These are phyloP conservation scores for Laguncularia racemosa DNA, from an alignment of 345 rosid genomes.

Conservation along the genomic window DNA sequence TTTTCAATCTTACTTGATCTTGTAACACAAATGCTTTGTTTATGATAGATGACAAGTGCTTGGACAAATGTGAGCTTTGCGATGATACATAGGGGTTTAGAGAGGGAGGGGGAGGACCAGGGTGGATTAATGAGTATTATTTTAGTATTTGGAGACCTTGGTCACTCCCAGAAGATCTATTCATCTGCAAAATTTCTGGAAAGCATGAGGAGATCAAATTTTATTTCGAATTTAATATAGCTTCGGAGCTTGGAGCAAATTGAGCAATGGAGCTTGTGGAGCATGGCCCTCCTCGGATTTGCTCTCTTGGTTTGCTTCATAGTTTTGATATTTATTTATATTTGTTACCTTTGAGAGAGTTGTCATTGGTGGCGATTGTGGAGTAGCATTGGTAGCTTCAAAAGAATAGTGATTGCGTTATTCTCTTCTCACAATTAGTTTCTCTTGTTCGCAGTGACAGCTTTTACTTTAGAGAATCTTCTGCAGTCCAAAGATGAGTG, in stretches of 20 bases:
- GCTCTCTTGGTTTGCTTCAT: conserved; percentile 90
- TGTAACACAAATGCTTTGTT: conserved; percentile 88
- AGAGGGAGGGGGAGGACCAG: conserved; percentile 85
- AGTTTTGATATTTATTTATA: conserved; percentile 33
- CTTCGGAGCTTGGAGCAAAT: conserved; percentile 88
- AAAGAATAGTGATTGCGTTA: no score
- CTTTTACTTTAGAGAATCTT: conserved; percentile 7
- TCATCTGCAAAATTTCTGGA: conserved; percentile 46
- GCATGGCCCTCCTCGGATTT: conserved; percentile 84
- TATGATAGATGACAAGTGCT: conserved; percentile 96
- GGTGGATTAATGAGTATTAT: conserved; percentile 60
- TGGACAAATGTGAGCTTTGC: conserved; percentile 90
- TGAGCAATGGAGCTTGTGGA: conserved; percentile 78
- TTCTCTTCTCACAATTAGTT: no score
- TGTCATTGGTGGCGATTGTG: conserved; percentile 25
- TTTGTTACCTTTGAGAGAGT: conserved; percentile 9
- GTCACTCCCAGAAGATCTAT: conserved; percentile 54
- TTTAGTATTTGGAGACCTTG: conserved; percentile 65
- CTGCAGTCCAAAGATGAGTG: conserved; percentile 57
- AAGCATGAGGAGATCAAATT: conserved; percentile 51
- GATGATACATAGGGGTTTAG: conserved; percentile 84
- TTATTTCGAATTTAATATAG: conserved; percentile 54
- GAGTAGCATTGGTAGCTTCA: conserved; percentile 3
- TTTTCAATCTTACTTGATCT: conserved; percentile 47
- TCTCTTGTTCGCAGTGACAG: conserved; percentile 25